These are phyloP conservation scores for Moniliella sp. DNA, from an alignment of 1,284 basidiomycete genomes.

Conservation along the genomic window DNA sequence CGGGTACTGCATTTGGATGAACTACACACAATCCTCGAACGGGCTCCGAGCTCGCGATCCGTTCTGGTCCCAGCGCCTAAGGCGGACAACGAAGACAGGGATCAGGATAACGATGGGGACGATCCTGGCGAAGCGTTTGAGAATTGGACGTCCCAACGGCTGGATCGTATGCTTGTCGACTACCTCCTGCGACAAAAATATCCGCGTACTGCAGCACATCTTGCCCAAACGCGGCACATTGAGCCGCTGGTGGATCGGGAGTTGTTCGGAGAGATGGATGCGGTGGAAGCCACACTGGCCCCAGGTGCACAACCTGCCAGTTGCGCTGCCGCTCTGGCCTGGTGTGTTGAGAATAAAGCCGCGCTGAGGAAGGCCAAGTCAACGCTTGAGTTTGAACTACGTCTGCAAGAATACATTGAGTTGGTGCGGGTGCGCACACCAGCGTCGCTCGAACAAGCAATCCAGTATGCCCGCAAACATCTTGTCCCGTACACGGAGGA, in stretches of 20 bases:
- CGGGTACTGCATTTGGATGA: too few species aligned
- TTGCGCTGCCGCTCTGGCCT: conserved; percentile 68
- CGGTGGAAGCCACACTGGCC: conserved; percentile 58
- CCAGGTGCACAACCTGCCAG: conserved; percentile 41
- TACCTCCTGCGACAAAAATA: conserved; percentile 56
- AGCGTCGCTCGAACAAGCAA: conserved; percentile 45
- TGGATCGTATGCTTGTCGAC: conserved; percentile 78
- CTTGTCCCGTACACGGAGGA: too few species aligned
- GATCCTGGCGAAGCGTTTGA: too few species aligned
- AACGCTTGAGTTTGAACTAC: conserved; percentile 79
- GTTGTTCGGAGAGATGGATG: conserved; percentile 62
- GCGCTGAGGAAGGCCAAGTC: conserved; percentile 79
- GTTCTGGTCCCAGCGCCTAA: too few species aligned
- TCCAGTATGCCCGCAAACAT: conserved; percentile 61
- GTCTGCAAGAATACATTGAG: conserved; percentile 89
- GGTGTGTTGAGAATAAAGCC: conserved; percentile 95
- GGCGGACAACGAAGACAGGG: too few species aligned
- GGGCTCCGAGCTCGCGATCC: too few species aligned
- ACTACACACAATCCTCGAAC: too few species aligned
- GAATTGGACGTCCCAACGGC: conserved; percentile 51
- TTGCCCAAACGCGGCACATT: conserved; percentile 5
- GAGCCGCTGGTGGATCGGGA: conserved; percentile 41
- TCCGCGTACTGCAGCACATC: conserved; percentile 6
- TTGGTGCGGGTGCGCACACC: conserved; percentile 36
- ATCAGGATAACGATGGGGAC: too few species aligned